Percentiles rank a stretch among this genome's conserved stretches.
phyloP scores from a whole-genome alignment of 1,139 yeast species.

The Saccharomyces hybrid region DNA sequence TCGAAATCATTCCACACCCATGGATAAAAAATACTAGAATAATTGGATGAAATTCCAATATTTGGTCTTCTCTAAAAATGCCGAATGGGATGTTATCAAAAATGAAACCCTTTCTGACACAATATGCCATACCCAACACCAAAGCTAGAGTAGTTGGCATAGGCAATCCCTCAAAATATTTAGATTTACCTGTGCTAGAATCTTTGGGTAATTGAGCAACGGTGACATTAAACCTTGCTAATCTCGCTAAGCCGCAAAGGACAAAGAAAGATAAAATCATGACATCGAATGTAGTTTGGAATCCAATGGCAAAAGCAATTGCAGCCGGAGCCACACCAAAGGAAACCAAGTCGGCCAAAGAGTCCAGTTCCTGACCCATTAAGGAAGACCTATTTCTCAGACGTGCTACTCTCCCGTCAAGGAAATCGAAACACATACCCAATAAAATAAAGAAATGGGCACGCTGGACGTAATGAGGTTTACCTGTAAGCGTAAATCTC shows the following conservation, averaged over 20 bases:
- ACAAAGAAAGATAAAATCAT: conserved; percentile 76
- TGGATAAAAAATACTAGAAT: conserved; percentile 59
- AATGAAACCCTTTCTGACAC: conserved; percentile 45
- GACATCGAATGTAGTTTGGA: conserved; percentile 75
- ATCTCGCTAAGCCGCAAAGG: conserved; percentile 83
- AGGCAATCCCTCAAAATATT: conserved; percentile 89
- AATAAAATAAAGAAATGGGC: conserved; percentile 82
- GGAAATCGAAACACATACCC: conserved; percentile 90
- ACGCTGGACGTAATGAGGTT: conserved; percentile 67
- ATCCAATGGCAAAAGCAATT: conserved; percentile 85
- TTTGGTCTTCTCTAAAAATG: conserved; percentile 41
- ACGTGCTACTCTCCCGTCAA: conserved; percentile 95
- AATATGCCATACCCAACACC: conserved; percentile 62
- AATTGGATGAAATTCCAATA: conserved; percentile 68
- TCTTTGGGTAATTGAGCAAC: conserved; percentile 91
- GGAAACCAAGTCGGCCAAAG: conserved; percentile 86
- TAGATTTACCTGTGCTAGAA: conserved; percentile 59
- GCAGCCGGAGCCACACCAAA: conserved; percentile 93
- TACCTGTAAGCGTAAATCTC: conserved; percentile 63
- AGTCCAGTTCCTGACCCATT: conserved; percentile 96
- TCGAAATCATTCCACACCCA: conserved; percentile 89
- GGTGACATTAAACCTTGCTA: conserved; percentile 92
- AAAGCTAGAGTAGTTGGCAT: conserved; percentile 80
- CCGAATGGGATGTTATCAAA: conserved; percentile 58
- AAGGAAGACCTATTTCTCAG: conserved; percentile 84